phyloP scores from a whole-genome alignment of 495 filamentous ascomycete genomes.

The Daldinia bambusicola region DNA sequence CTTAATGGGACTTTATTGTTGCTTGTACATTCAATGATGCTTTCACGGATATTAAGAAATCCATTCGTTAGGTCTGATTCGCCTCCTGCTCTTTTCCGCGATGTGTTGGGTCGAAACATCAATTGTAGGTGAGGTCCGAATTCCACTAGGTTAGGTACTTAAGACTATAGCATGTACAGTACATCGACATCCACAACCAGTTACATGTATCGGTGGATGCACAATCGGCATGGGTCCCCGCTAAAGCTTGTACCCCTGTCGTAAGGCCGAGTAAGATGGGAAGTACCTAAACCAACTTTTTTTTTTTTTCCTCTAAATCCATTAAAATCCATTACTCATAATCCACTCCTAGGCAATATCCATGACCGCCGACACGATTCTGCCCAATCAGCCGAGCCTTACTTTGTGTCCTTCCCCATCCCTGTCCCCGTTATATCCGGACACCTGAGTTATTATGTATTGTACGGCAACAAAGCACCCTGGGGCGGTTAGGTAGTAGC shows the following conservation, averaged over 20 bases:
- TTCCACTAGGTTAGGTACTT: too few species aligned
- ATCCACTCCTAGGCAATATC: slow-evolving; percentile 24
- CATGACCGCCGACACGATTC: slow-evolving; percentile 28
- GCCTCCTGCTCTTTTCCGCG: slow-evolving; percentile 9
- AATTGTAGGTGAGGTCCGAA: not conserved
- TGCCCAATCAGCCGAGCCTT: slow-evolving; percentile 33
- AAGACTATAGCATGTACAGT: not conserved
- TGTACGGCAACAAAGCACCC: slow-evolving; percentile 22
- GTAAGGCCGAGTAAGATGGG: slow-evolving; percentile 2
- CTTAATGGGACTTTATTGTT: not conserved
- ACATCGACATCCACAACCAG: not conserved
- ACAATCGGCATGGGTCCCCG: slow-evolving; percentile 16
- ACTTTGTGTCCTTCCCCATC: slow-evolving; percentile 10
- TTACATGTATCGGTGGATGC: slow-evolving; percentile 11
- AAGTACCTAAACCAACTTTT: too few species aligned
- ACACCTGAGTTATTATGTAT: slow-evolving; percentile 36
- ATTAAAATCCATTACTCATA: slow-evolving; percentile 16
- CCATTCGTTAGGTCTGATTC: not conserved
- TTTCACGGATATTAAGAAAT: not conserved
- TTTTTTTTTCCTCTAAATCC: not conserved
- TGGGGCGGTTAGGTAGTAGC: slow-evolving; percentile 10
- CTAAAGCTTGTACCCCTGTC: slow-evolving; percentile 5
- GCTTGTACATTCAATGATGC: not conserved
- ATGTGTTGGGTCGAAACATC: not conserved
- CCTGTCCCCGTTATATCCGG: slow-evolving; percentile 46